Conservation (phyloP, 805 yeast species). For the Wickerhamia fluorescens region DNA sequence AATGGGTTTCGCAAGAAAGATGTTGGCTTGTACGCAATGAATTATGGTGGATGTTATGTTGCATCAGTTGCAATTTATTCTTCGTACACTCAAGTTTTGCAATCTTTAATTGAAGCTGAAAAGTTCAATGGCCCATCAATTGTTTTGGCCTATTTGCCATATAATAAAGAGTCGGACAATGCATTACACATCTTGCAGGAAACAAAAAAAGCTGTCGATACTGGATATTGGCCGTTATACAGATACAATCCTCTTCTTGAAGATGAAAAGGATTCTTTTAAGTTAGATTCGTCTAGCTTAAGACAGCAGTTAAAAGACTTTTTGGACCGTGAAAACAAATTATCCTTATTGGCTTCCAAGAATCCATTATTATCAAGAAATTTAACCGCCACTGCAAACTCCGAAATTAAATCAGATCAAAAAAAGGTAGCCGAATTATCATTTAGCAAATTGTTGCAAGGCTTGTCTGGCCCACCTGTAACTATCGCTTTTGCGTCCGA, state of each 20-base stretch:
- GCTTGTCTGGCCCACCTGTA: conserved; percentile 87
- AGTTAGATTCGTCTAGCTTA: conserved; percentile 77
- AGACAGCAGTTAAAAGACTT: conserved; percentile 71
- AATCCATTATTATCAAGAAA: conserved; percentile 74
- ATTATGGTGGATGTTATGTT: conserved; percentile 80
- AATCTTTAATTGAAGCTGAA: conserved; percentile 87
- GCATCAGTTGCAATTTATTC: conserved; percentile 93
- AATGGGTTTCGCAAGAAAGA: conserved; percentile 72
- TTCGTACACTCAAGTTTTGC: conserved; percentile 86
- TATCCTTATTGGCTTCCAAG: conserved; percentile 64
- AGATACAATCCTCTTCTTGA: conserved; percentile 66
- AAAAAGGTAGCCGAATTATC: conserved; percentile 68
- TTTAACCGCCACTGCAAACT: conserved; percentile 53
- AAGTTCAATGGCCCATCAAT: conserved; percentile 85
- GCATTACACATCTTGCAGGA: conserved; percentile 74
- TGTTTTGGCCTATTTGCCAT: conserved; percentile 85
- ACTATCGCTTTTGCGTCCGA: conserved; percentile 85
- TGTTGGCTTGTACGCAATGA: conserved; percentile 91
- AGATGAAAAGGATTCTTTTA: conserved; percentile 52
- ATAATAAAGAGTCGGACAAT: conserved; percentile 52
- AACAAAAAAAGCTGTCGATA: conserved; percentile 82
- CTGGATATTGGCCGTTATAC: conserved; percentile 96
- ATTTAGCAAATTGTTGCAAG: conserved; percentile 68
- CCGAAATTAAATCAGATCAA: conserved; percentile 53
- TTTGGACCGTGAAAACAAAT: conserved; percentile 83